phyloP scores from a whole-genome alignment of 176 grass and related monocot genomes.

The Oropetium thomaeum region DNA sequence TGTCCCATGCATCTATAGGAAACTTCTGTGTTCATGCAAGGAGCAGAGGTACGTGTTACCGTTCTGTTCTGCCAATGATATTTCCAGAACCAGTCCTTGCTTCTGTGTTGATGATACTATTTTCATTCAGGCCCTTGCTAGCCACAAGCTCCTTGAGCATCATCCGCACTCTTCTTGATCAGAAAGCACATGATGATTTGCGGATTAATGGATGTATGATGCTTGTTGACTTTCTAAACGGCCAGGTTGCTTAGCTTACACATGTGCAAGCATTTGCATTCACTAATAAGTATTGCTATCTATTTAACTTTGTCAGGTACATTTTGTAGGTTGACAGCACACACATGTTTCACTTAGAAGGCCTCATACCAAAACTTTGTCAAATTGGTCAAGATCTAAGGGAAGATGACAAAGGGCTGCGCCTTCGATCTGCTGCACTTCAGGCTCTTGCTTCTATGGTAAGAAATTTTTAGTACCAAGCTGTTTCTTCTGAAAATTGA shows the following conservation, averaged over 20 bases:
- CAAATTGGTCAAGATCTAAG: slow-evolving; percentile 70
- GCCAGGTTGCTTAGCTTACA: slow-evolving; percentile 72
- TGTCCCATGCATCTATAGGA: slow-evolving; percentile 83
- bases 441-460: slow-evolving; percentile 95
- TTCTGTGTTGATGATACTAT: slow-evolving; percentile 25
- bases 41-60: slow-evolving; percentile 70
- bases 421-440: slow-evolving; percentile 67
- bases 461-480: slow-evolving; percentile 26
- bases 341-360: slow-evolving; percentile 96
- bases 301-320: slow-evolving; percentile 28
- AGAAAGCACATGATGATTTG: slow-evolving; percentile 66
- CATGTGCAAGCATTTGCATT: background rate
- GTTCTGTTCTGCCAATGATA: slow-evolving; percentile 8
- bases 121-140: slow-evolving; percentile 72
- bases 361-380: slow-evolving; percentile 89
- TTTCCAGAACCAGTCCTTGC: slow-evolving; percentile 5
- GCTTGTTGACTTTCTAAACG: slow-evolving; percentile 85
- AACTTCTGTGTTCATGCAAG: slow-evolving; percentile 82
- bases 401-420: slow-evolving; percentile 65
- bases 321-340: slow-evolving; percentile 80
- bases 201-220: slow-evolving; percentile 67
- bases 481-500: slow-evolving; percentile 13
- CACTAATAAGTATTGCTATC: background rate
- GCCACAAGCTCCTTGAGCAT: slow-evolving; percentile 74
- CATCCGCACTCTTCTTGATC: slow-evolving; percentile 81